Base-by-base conservation (phyloP, 495 filamentous ascomycete genomes). In the Aspergillus bertholletiae region DNA sequence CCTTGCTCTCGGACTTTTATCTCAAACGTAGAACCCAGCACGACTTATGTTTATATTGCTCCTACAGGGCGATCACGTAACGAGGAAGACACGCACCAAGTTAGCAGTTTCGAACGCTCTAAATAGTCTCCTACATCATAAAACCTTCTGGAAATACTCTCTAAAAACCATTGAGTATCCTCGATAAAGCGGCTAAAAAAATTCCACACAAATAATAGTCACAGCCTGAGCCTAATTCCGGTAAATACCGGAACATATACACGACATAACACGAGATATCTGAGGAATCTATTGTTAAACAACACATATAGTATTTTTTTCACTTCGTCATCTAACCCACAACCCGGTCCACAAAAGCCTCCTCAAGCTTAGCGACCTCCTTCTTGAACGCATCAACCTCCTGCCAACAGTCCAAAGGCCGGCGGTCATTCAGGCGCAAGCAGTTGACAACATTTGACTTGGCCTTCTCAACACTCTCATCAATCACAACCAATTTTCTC, bases 401-500 rank as follows among this genome's bases (percentile, higher is more conserved):
- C 70, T 84, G 80, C 87, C 90, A 97, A 80, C 94, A 98, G 78
- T 97, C 86, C 67, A 98, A 72, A 66, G 94, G 95, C 72, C 91
- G 80, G 48, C 92, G 77, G 64, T 97, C 93, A 74, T 97, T 88
- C 65, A 84, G 77, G 59, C 87, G 75, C 77, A 98, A 76, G 70
- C 94, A 98, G 44, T 81, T 79, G 56, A 94, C 83, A 46, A 98
- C 87, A 56, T 86, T 81, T 54, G 80, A 74, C 66, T 87, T 88
- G 32, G 95, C 92, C 69, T 77, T 78, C 68, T 88, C 81, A 24
- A 96, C 81, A 45, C 73, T 78, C 54, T 84, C 81, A 69, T 86
- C 84, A 49, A 82, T 54, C 58, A 85, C 77, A 18, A 80, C 74
- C 52, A 97, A 63, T 74, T 89, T 86, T 65, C 84, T 88, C 60